These are phyloP conservation scores for Priceomyces haplophilus DNA, from an alignment of 805 yeast genomes.

Conservation along the genomic window DNA sequence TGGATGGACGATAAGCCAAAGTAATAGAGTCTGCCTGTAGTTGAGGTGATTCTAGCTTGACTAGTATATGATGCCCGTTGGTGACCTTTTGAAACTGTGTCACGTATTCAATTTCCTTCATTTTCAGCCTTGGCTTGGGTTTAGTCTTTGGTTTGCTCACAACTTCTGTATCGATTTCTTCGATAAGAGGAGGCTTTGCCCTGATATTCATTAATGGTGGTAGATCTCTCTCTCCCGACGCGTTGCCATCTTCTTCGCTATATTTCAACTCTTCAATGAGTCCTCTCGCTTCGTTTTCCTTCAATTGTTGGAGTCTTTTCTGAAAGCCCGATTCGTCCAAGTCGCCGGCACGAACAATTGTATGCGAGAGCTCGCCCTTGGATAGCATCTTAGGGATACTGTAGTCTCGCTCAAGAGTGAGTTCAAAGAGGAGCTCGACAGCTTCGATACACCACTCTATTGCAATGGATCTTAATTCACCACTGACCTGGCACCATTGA, in stretches of 20 bases:
- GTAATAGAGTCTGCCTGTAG: conserved; percentile 10
- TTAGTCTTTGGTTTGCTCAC: not conserved
- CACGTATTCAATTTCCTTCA: not conserved
- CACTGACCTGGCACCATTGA: conserved; percentile 56
- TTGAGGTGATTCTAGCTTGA: conserved; percentile 18
- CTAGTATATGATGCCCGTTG: conserved; percentile 6
- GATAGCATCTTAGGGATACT: conserved; percentile 66
- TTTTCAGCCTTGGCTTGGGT: not conserved
- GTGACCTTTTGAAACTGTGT: conserved; percentile 6
- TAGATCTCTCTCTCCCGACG: conserved; percentile 15
- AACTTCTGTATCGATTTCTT: conserved; percentile 43
- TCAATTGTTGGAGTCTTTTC: conserved; percentile 30
- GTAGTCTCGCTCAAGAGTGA: conserved; percentile 60
- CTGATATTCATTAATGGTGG: conserved; percentile 30
- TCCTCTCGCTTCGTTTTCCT: conserved; percentile 41
- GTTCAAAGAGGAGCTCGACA: conserved; percentile 52
- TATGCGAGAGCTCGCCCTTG: conserved; percentile 58
- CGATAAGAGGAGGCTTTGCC: conserved; percentile 45
- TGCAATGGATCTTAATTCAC: conserved; percentile 59
- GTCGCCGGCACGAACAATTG: conserved; percentile 46
- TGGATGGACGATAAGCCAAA: conserved; percentile 8
- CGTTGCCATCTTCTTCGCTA: conserved; percentile 15
- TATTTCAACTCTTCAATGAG: conserved; percentile 40
- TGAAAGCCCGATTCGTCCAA: conserved; percentile 36
- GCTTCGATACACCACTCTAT: conserved; percentile 85